Base-by-base conservation (phyloP, 306 rosid genomes). In the Lupinus albus region DNA sequence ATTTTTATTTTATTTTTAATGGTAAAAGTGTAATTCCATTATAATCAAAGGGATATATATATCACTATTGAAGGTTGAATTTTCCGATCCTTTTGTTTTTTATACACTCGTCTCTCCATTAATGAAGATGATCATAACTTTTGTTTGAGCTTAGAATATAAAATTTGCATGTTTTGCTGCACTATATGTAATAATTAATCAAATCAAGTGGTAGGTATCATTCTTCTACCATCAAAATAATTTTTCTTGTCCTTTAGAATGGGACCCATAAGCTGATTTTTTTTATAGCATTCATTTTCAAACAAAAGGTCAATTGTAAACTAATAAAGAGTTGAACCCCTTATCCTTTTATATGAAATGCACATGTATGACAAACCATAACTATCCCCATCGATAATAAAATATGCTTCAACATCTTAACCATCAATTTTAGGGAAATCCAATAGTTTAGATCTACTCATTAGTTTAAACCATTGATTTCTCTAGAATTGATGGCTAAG, bases 191-290 rank as follows among this genome's bases (percentile, higher is more conserved):
- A 3, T 30, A 30, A 5, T 28, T 1, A 28, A 46, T 38, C 57
- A 76, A 14, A 60, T 79, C 74, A 4, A 8, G 41, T 12, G 74
- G 80, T 64, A 46, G 41, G 25, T 32, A 2, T 42, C 61, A 71
- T 38, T 50, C 53, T 33, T 33, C 14, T 60, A 39, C 16, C 18
- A 47, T 58, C 25, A 17, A 71, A 46, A 46, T 47, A 47, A 47
- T 12, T 12, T 15, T 36, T 20, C 48, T 56, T 18, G 48, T 47
- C 18, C 64, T 57, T 33, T 8, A 17, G 28, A 57, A 32, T 70
- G 75, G 67, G 75, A 45, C 58, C 66, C 75, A 10, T 56, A 45
- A 70, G 30, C 47, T 70, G 66, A 70, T 44, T 5, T 57, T 57
- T 20, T 58, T 32, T 17, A 57, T 42, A 45, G 8, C 2, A 32